Base-by-base conservation (phyloP, 2,329 filamentous ascomycete genomes). In the Hortaea sp. region DNA sequence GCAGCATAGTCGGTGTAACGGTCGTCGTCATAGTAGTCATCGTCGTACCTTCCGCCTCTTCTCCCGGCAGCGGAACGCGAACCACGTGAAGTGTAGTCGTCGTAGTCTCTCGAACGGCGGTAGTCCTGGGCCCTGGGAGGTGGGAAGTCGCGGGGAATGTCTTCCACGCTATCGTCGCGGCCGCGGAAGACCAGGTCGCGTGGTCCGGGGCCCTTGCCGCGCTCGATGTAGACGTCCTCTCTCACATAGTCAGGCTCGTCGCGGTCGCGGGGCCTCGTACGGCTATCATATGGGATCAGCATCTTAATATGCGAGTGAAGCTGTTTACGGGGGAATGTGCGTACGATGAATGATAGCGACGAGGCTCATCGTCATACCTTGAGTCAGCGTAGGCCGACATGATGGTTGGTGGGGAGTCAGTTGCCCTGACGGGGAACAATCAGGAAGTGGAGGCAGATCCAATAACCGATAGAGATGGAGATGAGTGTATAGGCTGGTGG, bases 121-220 rank as follows among this genome's bases (percentile, higher is more conserved):
- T 45, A 49, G 41, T 57, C 51, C 10, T 52, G 54, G 45, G 57
- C 57, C 38, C 57, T 53, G 5, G 82, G 83, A 5, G 87, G 85
- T 30, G 86, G 86, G 59, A 94, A 94, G 56, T 94, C 85, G 55
- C 88, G 81, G 53, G 80, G 79, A 49, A 94, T 80, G 67, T 94
- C 86, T 68, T 95, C 89, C 61, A 94, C 81, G 64, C 83, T 88
- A 59, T 88, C 83, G 62, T 89, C 82, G 53, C 84, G 81, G 42
- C 70, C 66, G 48, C 72, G 71, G 60, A 69, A 73, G 59, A 72
- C 71, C 44, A 75, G 66, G 52, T 74, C 72, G 7, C 69, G 66
- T 31, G 67, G 66, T 35, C 65, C 62, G 10, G 64, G 61, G 50
- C 62, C 64, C 45, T 66, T 69, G 51, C 66, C 66, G 44, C 67